Percentiles rank a stretch among this genome's conserved stretches.
Conservation (phyloP, 306 rosid genomes). For the Quercus bicolor region DNA sequence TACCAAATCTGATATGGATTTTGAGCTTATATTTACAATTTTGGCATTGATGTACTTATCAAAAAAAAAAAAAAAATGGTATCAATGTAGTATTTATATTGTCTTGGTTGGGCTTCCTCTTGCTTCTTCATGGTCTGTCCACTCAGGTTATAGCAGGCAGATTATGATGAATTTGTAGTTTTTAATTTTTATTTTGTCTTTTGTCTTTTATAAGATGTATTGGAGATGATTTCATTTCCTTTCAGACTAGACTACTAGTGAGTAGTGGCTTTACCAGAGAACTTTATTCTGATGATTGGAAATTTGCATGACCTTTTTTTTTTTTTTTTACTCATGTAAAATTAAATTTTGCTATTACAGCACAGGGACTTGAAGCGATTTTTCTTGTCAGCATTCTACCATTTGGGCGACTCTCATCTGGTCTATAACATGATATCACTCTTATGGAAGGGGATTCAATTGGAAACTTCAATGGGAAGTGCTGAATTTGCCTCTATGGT, state of each 20-base stretch:
- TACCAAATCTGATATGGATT: not conserved
- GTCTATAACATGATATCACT: slow-evolving; percentile 89
- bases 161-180: not conserved
- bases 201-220: not conserved
- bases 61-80: not conserved
- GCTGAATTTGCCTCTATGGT: slow-evolving; percentile 62
- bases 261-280: not conserved
- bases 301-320: not conserved
- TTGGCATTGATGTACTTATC: not conserved
- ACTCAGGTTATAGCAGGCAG: not conserved
- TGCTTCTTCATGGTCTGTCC: not conserved
- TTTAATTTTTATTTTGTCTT: not conserved
- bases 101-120: not conserved
- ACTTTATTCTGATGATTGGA: not conserved
- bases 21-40: not conserved
- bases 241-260: not conserved
- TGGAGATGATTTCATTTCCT: not conserved
- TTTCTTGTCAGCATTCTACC: slow-evolving; percentile 78
- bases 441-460: slow-evolving; percentile 82
- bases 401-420: slow-evolving; percentile 71
- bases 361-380: slow-evolving; percentile 66
- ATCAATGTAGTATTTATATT: not conserved
- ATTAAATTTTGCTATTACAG: slow-evolving; percentile 30
- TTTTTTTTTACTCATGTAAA: not conserved
- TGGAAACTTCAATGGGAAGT: slow-evolving; percentile 74